Evolutionary conservation across 1,284 basidiomycete genomes (phyloP), one percentile per base, ranked within the genome.

Genomic region (Heterobasidion annosum): DNA sequence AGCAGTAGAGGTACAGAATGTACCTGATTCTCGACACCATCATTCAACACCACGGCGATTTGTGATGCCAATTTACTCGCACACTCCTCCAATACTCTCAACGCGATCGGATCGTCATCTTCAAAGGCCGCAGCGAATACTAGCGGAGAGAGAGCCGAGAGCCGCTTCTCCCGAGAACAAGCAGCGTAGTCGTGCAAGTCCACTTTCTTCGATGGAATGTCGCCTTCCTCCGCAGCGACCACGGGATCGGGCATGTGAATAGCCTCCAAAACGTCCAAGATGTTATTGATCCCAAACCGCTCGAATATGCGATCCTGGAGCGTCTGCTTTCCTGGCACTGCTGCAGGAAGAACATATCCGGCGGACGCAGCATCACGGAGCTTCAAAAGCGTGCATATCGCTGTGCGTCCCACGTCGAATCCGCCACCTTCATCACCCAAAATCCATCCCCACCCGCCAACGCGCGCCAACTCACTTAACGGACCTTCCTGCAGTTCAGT

Each of bases 381-480:
- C 13, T 70, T 63, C 49, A 91, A 71, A 50, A 90, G 75, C 58
- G 83, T 75, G 5, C 86, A 79, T 12, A 90, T 63, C 0, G 88
- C 76, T 64, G 88, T 85, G 37, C 85, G 75, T 3, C 88, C 88
- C 56, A 89, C 81, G 61, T 84, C 78, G 62, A 79, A 90, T 7
- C 88, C 87, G 25, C 86, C 82, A 7, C 88, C 88, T 65, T 90
- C 88, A 64, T 91, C 88, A 8, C 88, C 88, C 6, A 91, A 72
- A 34, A 91, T 82, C 86, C 87, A 90, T 0, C 88, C 88, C 85
- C 85, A 91, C 1, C 88, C 88, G 1, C 88, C 88, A 35, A 80
- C 75, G 15, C 88, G 76, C 1, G 81, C 85, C 37, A 88, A 73
- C 63, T 87, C 81, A 54, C 77, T 64, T 15, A 85, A 70, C 18